A percentile compares a stretch with the other conserved stretches of the same genome.
These are phyloP conservation scores for Fusarium keratoplasticum DNA, from an alignment of 2,329 filamentous ascomycete species.

Conservation along the genomic window DNA sequence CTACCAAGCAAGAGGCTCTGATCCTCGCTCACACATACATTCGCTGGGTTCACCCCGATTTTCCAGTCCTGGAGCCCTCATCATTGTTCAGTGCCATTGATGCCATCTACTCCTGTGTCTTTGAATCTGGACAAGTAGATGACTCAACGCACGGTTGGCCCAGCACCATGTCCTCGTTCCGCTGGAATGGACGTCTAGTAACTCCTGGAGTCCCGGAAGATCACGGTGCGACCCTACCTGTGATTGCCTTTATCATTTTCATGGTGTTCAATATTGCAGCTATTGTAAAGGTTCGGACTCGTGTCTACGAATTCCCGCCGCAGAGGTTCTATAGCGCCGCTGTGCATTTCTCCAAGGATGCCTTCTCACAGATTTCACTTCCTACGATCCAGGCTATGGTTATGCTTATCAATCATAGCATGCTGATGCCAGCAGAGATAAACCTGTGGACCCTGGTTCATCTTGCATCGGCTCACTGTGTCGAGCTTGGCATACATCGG, in stretches of 20 bases:
- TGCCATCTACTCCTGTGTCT: constrained; percentile 33
- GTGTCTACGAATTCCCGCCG: constrained; percentile 50
- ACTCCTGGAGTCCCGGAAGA: neutral
- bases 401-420: constrained; percentile 47
- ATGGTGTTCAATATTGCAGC: constrained; percentile 51
- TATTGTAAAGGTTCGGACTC: constrained; percentile 48
- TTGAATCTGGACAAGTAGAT: neutral
- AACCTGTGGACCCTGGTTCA: constrained; percentile 53
- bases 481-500: constrained; percentile 53
- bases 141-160: constrained; percentile 35
- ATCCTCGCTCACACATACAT: constrained; percentile 36
- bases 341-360: constrained; percentile 45
- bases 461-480: constrained; percentile 51
- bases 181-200: constrained; percentile 36
- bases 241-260: constrained; percentile 48
- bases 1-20: constrained; percentile 34
- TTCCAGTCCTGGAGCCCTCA: constrained; percentile 32
- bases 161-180: constrained; percentile 24
- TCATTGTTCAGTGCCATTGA: constrained; percentile 36
- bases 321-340: constrained; percentile 49
- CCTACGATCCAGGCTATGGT: constrained; percentile 48
- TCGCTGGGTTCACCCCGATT: constrained; percentile 39
- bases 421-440: constrained; percentile 48
- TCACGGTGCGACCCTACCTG: constrained; percentile 32
- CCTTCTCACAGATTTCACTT: constrained; percentile 49